A percentile compares a stretch with the other conserved stretches of the same genome.
These are phyloP conservation scores for Piper longum DNA, from an alignment of 164 flowering plant species.

Conservation along the genomic window DNA sequence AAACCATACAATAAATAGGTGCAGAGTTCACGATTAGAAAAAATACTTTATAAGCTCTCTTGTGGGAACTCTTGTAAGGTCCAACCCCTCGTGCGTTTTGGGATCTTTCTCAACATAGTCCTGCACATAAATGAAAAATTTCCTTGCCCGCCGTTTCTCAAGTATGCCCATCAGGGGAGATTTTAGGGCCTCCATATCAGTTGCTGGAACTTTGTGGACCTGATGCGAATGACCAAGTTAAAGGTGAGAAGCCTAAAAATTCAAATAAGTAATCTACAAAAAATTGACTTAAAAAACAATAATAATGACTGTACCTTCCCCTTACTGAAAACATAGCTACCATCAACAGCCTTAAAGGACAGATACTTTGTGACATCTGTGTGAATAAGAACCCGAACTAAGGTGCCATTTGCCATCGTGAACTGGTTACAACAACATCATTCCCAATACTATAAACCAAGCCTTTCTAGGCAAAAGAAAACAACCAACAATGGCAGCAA, in stretches of 20 bases:
- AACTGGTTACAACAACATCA: slow-evolving; percentile 7
- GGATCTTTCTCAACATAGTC: slow-evolving; percentile 76
- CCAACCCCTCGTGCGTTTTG: slow-evolving; percentile 87
- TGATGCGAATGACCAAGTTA: background rate
- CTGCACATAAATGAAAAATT: slow-evolving; percentile 84
- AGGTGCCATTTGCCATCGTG: too few species aligned
- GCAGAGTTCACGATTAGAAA: background rate
- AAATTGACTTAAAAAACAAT: background rate
- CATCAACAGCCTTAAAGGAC: too few species aligned
- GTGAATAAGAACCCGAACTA: too few species aligned
- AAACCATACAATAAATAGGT: too few species aligned
- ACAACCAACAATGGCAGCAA: background rate
- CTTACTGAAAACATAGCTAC: slow-evolving; percentile 27
- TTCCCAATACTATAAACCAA: background rate
- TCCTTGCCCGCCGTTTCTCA: too few species aligned
- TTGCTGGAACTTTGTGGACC: slow-evolving; percentile 96
- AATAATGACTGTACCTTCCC: slow-evolving; percentile 46
- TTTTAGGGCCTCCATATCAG: slow-evolving; percentile 54
- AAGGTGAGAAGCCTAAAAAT: background rate
- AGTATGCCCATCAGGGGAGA: too few species aligned
- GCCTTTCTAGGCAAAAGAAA: background rate
- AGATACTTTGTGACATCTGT: too few species aligned
- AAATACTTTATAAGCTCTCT: slow-evolving; percentile 8
- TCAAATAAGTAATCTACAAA: background rate
- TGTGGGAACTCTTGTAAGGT: slow-evolving; percentile 74